Percentiles rank a stretch among this genome's conserved stretches.
Evolutionary conservation across 108 stramenopile genomes (phyloP).

Genomic region (Discostella stelligeroides): DNA sequence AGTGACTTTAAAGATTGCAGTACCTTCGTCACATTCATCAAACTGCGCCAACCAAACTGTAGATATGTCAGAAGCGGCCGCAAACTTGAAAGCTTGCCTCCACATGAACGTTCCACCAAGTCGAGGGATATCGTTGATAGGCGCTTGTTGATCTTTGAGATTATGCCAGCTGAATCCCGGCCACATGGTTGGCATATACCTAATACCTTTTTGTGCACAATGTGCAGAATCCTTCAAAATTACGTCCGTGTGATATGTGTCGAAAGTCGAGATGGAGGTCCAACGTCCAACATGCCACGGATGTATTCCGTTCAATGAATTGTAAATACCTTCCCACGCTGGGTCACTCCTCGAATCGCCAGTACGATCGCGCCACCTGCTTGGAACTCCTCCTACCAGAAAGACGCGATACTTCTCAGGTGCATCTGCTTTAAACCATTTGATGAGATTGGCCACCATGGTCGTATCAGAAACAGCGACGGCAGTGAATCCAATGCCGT

Average conservation of each 20-base stretch:
- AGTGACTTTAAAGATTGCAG: constrained; percentile 38
- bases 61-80: not conserved
- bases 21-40: constrained; percentile 24
- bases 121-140: constrained; percentile 39
- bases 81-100: constrained; percentile 23
- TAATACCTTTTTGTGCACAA: constrained; percentile 33
- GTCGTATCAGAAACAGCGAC: constrained; percentile 19
- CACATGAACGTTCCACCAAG: constrained; percentile 48
- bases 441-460: constrained; percentile 26
- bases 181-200: constrained; percentile 52
- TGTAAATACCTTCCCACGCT: constrained; percentile 36
- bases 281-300: constrained; percentile 58
- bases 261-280: constrained; percentile 1
- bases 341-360: not conserved
- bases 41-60: constrained; percentile 10
- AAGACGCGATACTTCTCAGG: constrained; percentile 23
- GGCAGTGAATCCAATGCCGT: constrained; percentile 34
- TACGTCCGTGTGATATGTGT: constrained; percentile 7
- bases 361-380: constrained; percentile 8
- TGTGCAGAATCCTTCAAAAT: constrained; percentile 28
- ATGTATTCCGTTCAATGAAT: constrained; percentile 41
- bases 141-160: constrained; percentile 5
- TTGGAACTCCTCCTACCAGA: constrained; percentile 32
- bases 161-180: constrained; percentile 50
- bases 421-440: constrained; percentile 19